Evolutionary conservation across 208 protist genomes (phyloP).

Genomic region (Herpetomonas samuelpessoai): DNA sequence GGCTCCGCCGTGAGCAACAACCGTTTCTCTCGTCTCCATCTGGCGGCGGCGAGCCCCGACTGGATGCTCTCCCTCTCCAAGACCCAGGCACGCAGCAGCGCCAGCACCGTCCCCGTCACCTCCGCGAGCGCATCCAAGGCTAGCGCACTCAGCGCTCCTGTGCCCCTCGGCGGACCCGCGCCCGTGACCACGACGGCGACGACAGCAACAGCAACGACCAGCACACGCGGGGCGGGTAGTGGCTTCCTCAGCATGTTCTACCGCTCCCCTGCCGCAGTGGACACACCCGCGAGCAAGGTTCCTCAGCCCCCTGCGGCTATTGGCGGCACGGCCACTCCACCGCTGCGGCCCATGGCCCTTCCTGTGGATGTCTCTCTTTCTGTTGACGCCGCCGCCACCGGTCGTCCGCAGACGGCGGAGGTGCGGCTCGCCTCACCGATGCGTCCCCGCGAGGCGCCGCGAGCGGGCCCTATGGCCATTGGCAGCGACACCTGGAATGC

Average conservation of each 20-base stretch:
- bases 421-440: conserved; percentile 5
- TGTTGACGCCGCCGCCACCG: conserved; percentile 10
- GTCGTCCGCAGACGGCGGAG: background rate
- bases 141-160: conserved; percentile 13
- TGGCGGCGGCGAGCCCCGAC: conserved; percentile 45
- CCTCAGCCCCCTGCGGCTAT: background rate
- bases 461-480: conserved; percentile 26
- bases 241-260: conserved; percentile 43
- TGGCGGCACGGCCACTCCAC: background rate
- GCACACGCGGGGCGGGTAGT: conserved; percentile 6
- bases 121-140: conserved; percentile 15
- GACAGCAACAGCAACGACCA: background rate
- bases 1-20: conserved; percentile 4
- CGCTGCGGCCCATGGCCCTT: conserved; percentile 20
- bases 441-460: conserved; percentile 9
- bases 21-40: conserved; percentile 40
- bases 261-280: conserved; percentile 5
- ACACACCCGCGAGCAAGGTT: background rate
- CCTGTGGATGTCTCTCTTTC: conserved; percentile 33
- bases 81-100: conserved; percentile 14
- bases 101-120: conserved; percentile 11
- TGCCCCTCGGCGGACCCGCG: conserved; percentile 21
- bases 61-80: conserved; percentile 51
- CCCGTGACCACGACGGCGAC: background rate
- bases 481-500: conserved; percentile 43